Conservation (phyloP, 441 rosid genomes). For the Mallotus repandus region DNA sequence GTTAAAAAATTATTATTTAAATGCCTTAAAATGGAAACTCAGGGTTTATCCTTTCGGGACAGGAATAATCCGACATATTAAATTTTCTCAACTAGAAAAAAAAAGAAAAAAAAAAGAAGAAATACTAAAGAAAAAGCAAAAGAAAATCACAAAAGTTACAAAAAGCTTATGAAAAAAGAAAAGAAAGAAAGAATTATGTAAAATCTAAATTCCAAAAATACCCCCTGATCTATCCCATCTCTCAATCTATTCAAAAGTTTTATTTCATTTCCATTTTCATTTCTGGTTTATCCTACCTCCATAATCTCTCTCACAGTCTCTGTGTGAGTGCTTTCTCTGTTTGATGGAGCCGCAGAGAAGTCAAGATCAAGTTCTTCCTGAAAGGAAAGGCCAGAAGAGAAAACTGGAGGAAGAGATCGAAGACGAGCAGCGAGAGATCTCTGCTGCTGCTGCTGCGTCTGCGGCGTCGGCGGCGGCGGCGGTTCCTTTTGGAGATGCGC, state of each 20-base stretch:
- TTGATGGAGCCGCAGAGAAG: constrained; percentile 58
- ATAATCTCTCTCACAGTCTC: constrained; percentile 22
- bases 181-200: not conserved
- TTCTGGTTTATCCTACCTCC: constrained; percentile 18
- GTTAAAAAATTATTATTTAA: no score
- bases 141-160: constrained; percentile 14
- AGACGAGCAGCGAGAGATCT: constrained; percentile 57
- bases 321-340: constrained; percentile 19
- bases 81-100: constrained; percentile 1
- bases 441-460: constrained; percentile 17
- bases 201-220: constrained; percentile 27
- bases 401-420: constrained; percentile 78
- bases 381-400: constrained; percentile 91
- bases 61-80: constrained; percentile 6
- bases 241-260: constrained; percentile 38
- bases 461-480: constrained; percentile 15
- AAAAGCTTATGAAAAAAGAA: not conserved
- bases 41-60: not conserved
- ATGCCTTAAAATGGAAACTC: no score
- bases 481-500: constrained; percentile 48
- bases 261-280: not conserved
- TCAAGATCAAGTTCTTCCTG: constrained; percentile 61
- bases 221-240: constrained; percentile 39
- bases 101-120: constrained; percentile 8
- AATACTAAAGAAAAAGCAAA: not conserved